Evolutionary conservation across 225 moss, liverwort and hornwort genomes (phyloP), one percentile per base, ranked within the genome.

Genomic region (Rhytidiadelphus loreus): DNA sequence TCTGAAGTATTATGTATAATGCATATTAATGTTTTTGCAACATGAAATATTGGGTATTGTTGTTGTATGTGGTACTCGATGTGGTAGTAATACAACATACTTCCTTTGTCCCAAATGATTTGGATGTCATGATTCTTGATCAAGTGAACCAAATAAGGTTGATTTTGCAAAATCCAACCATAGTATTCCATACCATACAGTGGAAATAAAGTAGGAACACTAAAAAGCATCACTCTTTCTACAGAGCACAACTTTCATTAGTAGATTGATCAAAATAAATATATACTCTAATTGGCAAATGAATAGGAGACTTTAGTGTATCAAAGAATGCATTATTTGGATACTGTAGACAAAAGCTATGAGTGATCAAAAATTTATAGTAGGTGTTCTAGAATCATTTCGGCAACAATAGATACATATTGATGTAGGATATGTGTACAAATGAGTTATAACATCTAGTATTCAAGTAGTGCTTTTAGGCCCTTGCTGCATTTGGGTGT

Each of bases 401-500:
- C 3, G 48, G 10, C 48, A 48, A 48, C 48, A 48, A 48, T 48
- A 48, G 48, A 48, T 48, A 48, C 10, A 11, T 3, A 35, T 11
- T 66, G 37, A 22, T 69, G 8, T 4, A 13, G 8, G 13, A 69
- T 7, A 39, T 13, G 39, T 13, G 13, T 4, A 66, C 22, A 66
- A n/a, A n/a, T n/a, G n/a, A n/a, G 7, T 68, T 12, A 22, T n/a
- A n/a, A 22, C 41, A 69, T 14, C 24, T 39, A 48, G 11, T 48
- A 14, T 14, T 69, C 14, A 24, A 24, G 14, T 69, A 8, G 24
- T 2, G 0, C 12, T 24, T 39, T 39, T 13, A 8, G 3, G 13
- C 4, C 14, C 2, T 3, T 1, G 0, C 1, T 8, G 14, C 4
- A 69, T 25, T 69, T 69, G 24, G 14, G 1, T 69, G 24, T 69